phyloP scores from a whole-genome alignment of 768 basidiomycete species.

The Fibroporia radiculosa region DNA sequence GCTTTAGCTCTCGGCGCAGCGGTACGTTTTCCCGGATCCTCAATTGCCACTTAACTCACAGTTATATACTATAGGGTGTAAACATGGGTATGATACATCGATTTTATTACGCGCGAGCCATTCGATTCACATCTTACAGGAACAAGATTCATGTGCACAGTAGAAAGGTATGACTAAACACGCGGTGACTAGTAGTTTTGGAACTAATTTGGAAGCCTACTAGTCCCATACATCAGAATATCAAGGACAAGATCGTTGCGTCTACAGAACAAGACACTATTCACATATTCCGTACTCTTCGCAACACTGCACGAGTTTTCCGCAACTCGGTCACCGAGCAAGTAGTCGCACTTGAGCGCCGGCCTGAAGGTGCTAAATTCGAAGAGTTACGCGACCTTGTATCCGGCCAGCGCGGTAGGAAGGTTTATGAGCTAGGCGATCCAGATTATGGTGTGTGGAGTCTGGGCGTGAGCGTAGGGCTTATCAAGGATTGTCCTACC shows the following conservation, averaged over 20 bases:
- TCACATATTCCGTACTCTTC: constrained; percentile 85
- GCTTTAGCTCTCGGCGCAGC: constrained; percentile 76
- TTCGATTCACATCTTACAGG: constrained; percentile 25
- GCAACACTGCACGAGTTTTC: constrained; percentile 79
- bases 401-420: constrained; percentile 57
- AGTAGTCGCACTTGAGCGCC: constrained; percentile 76
- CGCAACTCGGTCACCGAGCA: constrained; percentile 80
- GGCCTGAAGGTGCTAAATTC: constrained; percentile 82
- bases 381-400: constrained; percentile 77
- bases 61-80: constrained; percentile 47
- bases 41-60: constrained; percentile 6
- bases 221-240: constrained; percentile 80
- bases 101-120: not conserved
- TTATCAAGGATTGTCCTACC: constrained; percentile 80
- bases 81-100: constrained; percentile 55
- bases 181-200: not conserved
- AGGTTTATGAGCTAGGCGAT: constrained; percentile 81
- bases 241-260: constrained; percentile 84
- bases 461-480: constrained; percentile 54
- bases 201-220: not conserved
- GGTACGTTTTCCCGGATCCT: constrained; percentile 34
- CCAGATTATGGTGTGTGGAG: constrained; percentile 84
- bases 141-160: constrained; percentile 89
- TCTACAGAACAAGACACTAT: constrained; percentile 78
- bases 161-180: constrained; percentile 48